Conservation (phyloP, 495 filamentous ascomycete genomes). For the Neurospora terricola region DNA sequence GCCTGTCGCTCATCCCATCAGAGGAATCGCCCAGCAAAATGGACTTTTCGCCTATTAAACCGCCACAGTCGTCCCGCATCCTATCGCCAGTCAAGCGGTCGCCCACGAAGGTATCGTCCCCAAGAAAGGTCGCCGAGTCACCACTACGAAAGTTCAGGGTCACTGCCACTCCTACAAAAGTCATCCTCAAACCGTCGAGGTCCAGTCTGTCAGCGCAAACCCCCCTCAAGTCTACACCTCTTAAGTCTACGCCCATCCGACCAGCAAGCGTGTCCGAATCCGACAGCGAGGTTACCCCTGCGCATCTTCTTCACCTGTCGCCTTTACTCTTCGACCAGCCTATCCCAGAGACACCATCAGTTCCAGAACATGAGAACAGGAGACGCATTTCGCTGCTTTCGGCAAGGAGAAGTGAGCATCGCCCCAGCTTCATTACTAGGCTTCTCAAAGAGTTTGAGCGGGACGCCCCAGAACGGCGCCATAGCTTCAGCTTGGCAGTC, state of each 20-base stretch:
- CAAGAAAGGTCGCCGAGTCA: slow-evolving; percentile 18
- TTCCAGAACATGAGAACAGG: slow-evolving; percentile 17
- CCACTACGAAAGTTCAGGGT: slow-evolving; percentile 16
- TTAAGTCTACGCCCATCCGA: not conserved
- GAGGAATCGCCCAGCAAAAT: slow-evolving; percentile 17
- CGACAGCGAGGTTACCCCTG: not conserved
- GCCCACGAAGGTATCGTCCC: slow-evolving; percentile 3
- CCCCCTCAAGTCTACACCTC: slow-evolving; percentile 13
- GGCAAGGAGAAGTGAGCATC: slow-evolving; percentile 19
- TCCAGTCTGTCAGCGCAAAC: slow-evolving; percentile 6
- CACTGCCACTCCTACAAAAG: slow-evolving; percentile 18
- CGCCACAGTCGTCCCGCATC: not conserved
- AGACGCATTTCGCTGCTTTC: slow-evolving; percentile 18
- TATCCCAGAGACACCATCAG: slow-evolving; percentile 1
- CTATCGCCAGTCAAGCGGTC: slow-evolving; percentile 16
- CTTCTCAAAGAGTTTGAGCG: slow-evolving; percentile 9
- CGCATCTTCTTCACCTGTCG: not conserved
- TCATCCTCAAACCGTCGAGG: slow-evolving; percentile 18
- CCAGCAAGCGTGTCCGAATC: not conserved
- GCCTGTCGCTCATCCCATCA: slow-evolving; percentile 17
- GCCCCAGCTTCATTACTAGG: slow-evolving; percentile 9
- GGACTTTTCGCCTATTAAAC: slow-evolving; percentile 10
- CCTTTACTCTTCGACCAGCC: slow-evolving; percentile 26
- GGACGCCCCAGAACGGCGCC: slow-evolving; percentile 15
- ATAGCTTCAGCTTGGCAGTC: slow-evolving; percentile 14